Percentiles rank a stretch among this genome's conserved stretches.
phyloP scores from a whole-genome alignment of 176 grass and related monocot species.

The Avena insularis region DNA sequence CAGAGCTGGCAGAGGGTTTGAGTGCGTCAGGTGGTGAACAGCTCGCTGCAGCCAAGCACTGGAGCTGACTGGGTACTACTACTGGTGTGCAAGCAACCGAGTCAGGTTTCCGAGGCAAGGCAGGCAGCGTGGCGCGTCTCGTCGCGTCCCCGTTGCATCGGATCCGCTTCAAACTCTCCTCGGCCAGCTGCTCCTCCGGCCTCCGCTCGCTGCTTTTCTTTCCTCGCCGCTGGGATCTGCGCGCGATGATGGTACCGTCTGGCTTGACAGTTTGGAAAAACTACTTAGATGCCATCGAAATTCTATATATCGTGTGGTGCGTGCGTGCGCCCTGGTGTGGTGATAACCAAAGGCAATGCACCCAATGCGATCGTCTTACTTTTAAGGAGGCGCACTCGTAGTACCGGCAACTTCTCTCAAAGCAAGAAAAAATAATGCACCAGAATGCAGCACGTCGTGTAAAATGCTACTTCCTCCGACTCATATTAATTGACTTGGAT shows the following conservation, averaged over 20 bases:
- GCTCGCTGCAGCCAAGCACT: not conserved
- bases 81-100: not conserved
- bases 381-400: no score
- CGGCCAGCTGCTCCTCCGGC: not conserved
- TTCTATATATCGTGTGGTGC: no score
- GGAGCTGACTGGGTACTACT: not conserved
- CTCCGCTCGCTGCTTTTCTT: not conserved
- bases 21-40: conserved; percentile 22
- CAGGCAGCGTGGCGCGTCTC: not conserved
- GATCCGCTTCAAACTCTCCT: conserved; percentile 8
- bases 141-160: not conserved
- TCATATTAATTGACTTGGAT: no score
- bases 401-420: no score
- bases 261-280: not conserved
- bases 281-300: not conserved
- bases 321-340: no score
- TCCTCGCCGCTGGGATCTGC: conserved; percentile 23
- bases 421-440: no score
- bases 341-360: not conserved
- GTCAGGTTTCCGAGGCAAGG: not conserved
- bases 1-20: not conserved
- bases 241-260: not conserved
- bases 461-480: no score
- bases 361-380: no score
- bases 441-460: no score